Evolutionary conservation across 306 rosid genomes (phyloP).

Genomic region (Inga laurina): DNA sequence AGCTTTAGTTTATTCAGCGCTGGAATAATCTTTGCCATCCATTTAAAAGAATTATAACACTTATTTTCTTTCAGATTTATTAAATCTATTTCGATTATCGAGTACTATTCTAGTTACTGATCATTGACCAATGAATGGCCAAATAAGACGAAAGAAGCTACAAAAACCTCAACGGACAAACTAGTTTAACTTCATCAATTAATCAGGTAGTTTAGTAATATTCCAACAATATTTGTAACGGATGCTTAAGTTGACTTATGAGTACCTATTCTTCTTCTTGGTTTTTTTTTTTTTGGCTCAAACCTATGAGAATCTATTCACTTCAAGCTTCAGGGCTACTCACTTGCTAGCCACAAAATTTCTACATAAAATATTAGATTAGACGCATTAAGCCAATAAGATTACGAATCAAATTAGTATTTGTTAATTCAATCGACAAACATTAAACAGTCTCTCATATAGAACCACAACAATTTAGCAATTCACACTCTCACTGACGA

Average conservation of each 20-base stretch:
- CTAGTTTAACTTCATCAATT: not conserved
- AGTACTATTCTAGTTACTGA: not conserved
- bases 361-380: not conserved
- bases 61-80: not conserved
- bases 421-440: not conserved
- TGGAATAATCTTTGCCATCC: not conserved
- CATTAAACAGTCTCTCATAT: not conserved
- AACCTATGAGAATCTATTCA: not conserved
- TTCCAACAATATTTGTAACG: not conserved
- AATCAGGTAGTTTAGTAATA: not conserved
- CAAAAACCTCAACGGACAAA: not conserved
- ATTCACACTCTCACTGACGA: not conserved
- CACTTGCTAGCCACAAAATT: not conserved
- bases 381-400: not conserved
- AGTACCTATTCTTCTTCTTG: too few relatives aligned
- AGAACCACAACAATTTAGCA: not conserved
- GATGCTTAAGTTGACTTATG: not conserved
- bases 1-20: not conserved
- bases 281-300: too few relatives aligned
- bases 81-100: not conserved
- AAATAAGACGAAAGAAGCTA: not conserved
- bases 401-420: not conserved
- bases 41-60: not conserved
- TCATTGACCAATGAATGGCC: not conserved
- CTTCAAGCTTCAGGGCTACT: not conserved